These are phyloP conservation scores for Aspergillus proliferans DNA, from an alignment of 2,329 filamentous ascomycete genomes.

Conservation along the genomic window DNA sequence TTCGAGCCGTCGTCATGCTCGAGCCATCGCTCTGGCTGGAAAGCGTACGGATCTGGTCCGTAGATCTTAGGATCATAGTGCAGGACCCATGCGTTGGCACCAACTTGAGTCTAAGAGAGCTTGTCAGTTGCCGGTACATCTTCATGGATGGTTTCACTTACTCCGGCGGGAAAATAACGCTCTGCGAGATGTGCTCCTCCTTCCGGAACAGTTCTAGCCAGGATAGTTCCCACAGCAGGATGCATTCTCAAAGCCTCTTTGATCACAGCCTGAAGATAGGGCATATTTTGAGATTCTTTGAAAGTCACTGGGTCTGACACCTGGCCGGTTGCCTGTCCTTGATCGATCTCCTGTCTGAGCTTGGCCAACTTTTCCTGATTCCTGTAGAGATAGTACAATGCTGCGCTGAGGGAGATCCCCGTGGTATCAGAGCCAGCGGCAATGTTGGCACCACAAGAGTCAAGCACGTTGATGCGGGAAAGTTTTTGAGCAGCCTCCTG, in stretches of 20 bases:
- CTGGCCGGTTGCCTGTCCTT: slow-evolving; percentile 3
- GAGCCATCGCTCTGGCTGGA: slow-evolving; percentile 10
- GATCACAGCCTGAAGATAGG: slow-evolving; percentile 26
- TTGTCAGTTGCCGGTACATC: too few relatives aligned
- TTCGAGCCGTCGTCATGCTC: not conserved
- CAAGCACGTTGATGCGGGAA: not conserved
- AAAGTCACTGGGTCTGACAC: slow-evolving; percentile 10
- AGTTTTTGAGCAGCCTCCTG: not conserved
- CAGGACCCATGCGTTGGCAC: slow-evolving; percentile 4
- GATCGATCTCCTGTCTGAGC: slow-evolving; percentile 15
- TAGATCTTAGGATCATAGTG: slow-evolving; percentile 13
- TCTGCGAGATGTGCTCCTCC: slow-evolving; percentile 18
- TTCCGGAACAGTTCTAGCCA: slow-evolving; percentile 10
- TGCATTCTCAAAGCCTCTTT: slow-evolving; percentile 20
- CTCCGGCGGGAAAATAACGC: slow-evolving; percentile 19
- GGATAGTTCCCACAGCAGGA: slow-evolving; percentile 7
- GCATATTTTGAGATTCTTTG: slow-evolving; percentile 17
- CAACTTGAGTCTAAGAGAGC: slow-evolving; percentile 1
- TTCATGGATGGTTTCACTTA: not conserved
- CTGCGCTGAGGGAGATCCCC: slow-evolving; percentile 10
- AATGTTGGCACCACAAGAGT: slow-evolving; percentile 1
- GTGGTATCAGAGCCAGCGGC: slow-evolving; percentile 17
- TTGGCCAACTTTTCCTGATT: slow-evolving; percentile 11
- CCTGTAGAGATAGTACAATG: slow-evolving; percentile 11
- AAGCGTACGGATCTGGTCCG: slow-evolving; percentile 12